phyloP scores from a whole-genome alignment of 75 land plant genomes.

The Picea glauca region DNA sequence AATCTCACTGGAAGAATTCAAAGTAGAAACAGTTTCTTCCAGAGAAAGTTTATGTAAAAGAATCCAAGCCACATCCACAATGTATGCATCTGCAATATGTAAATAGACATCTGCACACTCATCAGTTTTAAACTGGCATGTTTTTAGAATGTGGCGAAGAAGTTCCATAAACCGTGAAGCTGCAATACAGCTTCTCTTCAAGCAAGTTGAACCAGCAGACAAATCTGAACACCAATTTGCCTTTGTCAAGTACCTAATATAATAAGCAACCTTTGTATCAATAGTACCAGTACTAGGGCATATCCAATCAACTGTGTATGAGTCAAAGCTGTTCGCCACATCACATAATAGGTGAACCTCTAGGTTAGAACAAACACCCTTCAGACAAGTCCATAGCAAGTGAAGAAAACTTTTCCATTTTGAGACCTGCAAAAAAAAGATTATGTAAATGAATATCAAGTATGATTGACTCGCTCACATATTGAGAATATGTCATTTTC shows the following conservation, averaged over 20 bases:
- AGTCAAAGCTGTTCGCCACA: background rate
- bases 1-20: background rate
- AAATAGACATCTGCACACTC: background rate
- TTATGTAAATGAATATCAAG: background rate
- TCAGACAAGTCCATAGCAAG: background rate
- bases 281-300: background rate
- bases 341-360: background rate
- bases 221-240: background rate
- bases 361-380: background rate
- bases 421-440: background rate
- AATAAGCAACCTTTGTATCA: background rate
- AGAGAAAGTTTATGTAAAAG: conserved; percentile 2
- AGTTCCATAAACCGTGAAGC: conserved; percentile 1
- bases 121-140: background rate
- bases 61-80: conserved; percentile 5
- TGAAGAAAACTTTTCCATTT: background rate
- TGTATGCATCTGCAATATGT: background rate
- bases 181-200: conserved; percentile 2
- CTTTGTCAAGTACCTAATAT: conserved; percentile 6
- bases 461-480: background rate
- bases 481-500: background rate
- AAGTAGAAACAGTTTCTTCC: background rate
- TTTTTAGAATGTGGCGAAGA: conserved; percentile 8
- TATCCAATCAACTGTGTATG: background rate
- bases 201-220: background rate